These are phyloP conservation scores for Ascoidea rubescens DNA, from an alignment of 805 yeast species.

Conservation along the genomic window DNA sequence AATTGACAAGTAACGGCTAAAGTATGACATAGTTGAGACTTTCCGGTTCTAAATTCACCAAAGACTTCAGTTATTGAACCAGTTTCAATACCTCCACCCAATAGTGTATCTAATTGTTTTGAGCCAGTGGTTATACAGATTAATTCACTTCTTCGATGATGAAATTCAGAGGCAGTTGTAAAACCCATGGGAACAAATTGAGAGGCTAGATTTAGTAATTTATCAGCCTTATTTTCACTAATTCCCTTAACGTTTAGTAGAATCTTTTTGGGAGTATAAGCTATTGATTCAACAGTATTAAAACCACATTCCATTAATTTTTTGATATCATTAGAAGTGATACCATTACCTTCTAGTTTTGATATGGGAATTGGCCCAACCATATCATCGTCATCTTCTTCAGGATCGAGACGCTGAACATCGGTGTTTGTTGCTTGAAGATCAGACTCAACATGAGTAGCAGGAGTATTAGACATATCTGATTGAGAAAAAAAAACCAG, in stretches of 20 bases:
- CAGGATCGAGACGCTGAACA: constrained; percentile 11
- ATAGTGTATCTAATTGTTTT: constrained; percentile 76
- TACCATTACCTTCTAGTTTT: constrained; percentile 68
- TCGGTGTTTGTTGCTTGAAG: neutral
- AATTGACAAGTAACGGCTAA: constrained; percentile 93
- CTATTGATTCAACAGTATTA: constrained; percentile 85
- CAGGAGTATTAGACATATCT: neutral
- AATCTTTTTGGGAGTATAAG: constrained; percentile 80
- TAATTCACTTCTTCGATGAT: constrained; percentile 76
- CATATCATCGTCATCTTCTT: constrained; percentile 38
- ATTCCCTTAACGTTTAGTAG: constrained; percentile 77
- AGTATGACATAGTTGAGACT: constrained; percentile 93
- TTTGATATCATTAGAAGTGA: constrained; percentile 60
- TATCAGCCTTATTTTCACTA: constrained; percentile 90
- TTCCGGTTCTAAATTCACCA: constrained; percentile 97
- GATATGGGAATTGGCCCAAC: constrained; percentile 43
- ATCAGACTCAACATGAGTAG: neutral
- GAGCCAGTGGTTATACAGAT: constrained; percentile 94
- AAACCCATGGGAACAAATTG: constrained; percentile 90
- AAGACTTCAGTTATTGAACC: constrained; percentile 93
- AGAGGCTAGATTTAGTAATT: constrained; percentile 68
- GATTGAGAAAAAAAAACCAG: too few relatives aligned
- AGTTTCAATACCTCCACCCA: constrained; percentile 96
- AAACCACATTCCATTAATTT: constrained; percentile 74
- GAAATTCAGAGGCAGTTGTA: constrained; percentile 93